Conservation (phyloP, 352 stramenopile species). For the Globisporangium emineosum region DNA sequence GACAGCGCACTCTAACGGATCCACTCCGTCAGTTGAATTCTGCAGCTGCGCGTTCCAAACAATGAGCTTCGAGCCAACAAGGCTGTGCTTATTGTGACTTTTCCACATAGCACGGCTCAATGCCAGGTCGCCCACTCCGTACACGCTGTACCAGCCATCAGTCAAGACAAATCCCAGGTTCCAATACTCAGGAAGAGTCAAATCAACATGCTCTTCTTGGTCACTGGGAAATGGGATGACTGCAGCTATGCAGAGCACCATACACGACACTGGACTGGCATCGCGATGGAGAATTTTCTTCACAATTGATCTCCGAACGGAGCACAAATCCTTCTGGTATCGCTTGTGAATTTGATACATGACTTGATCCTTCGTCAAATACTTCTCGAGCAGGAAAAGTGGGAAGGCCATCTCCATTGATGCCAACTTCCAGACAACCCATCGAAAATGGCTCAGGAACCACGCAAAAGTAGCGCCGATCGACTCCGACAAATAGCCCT, state of each 20-base stretch:
- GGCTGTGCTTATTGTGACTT: slow-evolving; percentile 26
- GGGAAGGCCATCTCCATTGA: slow-evolving; percentile 49
- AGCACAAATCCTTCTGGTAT: slow-evolving; percentile 51
- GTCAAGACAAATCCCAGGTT: slow-evolving; percentile 63
- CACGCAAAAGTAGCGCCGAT: slow-evolving; percentile 42
- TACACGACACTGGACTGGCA: slow-evolving; percentile 54
- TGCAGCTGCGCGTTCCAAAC: slow-evolving; percentile 66
- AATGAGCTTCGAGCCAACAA: slow-evolving; percentile 63
- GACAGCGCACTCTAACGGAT: slow-evolving; percentile 64
- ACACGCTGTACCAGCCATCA: slow-evolving; percentile 72
- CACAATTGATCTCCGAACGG: slow-evolving; percentile 48
- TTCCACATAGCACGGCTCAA: slow-evolving; percentile 49
- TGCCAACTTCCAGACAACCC: slow-evolving; percentile 72
- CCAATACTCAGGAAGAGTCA: slow-evolving; percentile 45
- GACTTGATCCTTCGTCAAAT: slow-evolving; percentile 58
- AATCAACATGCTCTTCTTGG: slow-evolving; percentile 26
- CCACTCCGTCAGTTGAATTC: slow-evolving; percentile 59
- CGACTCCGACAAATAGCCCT: slow-evolving; percentile 24
- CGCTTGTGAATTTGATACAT: slow-evolving; percentile 49
- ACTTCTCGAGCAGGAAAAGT: slow-evolving; percentile 46
- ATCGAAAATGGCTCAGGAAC: slow-evolving; percentile 76
- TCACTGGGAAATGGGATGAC: slow-evolving; percentile 39
- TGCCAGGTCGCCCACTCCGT: slow-evolving; percentile 45
- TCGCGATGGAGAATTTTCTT: slow-evolving; percentile 73
- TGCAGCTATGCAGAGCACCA: slow-evolving; percentile 61